Base-by-base conservation (phyloP, 495 filamentous ascomycete species). In the Podospora appendiculata region DNA sequence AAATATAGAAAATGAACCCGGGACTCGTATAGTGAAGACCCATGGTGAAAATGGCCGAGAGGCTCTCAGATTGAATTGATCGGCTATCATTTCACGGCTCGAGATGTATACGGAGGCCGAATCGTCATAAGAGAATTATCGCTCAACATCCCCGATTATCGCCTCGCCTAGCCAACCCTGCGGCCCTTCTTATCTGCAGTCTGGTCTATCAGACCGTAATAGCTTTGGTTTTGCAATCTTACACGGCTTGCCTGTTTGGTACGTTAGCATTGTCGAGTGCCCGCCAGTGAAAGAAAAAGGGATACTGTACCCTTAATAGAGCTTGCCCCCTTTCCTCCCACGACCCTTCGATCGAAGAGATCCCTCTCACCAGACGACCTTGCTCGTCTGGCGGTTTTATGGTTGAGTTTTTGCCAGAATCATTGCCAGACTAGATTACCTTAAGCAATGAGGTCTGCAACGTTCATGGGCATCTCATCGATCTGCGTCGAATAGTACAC, bases 381-480 rank as follows among this genome's bases (percentile, higher is more conserved):
- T 5, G 8, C 47, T 41, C 18, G 8, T 18, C 18, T 8, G 17
- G 4, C 32, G 18, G 38, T 16, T 32, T 16, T 16, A 12, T 18
- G 14, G 41, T 32, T 33, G 6, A 12, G 13, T 32, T 11, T 8
- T 19, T 8, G 16, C 11, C 6, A 41, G 11, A 38, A 8, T n/a
- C 6, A 42, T n/a, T 11, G 10, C 3, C 17, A 45, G 9, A 10
- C 17, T 10, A 2, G 9, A 16, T 61, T n/a, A n/a, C n/a, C n/a
- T n/a, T 61, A 71, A 8, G 67, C 78, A 59, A 84, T 84, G 50
- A 84, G 79, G 57, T 84, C 85, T 50, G 85, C 85, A 52, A 89
- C 85, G 71, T 89, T 89, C 85, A 89, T 89, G 52, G 86, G 86
- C 86, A 89, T 89, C 78, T 89, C 86, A 61, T 89, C 86, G 53